Base-by-base conservation (phyloP, 2,329 filamentous ascomycete genomes). In the Pestalotiopsis fici region DNA sequence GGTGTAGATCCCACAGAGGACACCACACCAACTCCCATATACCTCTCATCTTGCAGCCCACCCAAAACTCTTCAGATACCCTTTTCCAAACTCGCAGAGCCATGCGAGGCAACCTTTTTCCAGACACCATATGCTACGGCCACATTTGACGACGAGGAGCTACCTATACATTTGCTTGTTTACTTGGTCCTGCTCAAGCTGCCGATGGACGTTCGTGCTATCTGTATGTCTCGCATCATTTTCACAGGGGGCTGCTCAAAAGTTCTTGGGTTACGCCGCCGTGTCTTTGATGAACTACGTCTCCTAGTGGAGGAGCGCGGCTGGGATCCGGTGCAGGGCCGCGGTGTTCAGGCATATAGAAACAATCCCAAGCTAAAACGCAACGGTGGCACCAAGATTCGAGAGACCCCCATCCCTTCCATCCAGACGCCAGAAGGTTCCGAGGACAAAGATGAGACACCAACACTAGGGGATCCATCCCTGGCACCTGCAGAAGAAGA, bases 211-310 rank as follows among this genome's bases (percentile, higher is more conserved):
- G 90, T 95, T 3, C 90, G 96, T 27, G 91, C 92, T 1, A 81
- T 91, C 4, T 98, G 95, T 78, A 96, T 98, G 90, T 90, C 94
- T 1, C 92, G 95, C 50, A 92, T 98, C 59, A 84, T 97, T 18
- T 92, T 99, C 74, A 91, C 91, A 0, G 96, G 96, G 37, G 94
- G 94, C 2, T 92, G 92, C 60, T 90, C 94, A 5, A 87, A 87
- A 28, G 89, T 98, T 9, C 87, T 95, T 0, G 96, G 96, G 1
- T 81, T 99, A 28, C 94, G 93, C 71, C 85, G 86, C 27, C 89
- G 95, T 28, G 86, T 97, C 47, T 80, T 97, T 37, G 87, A 91
- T 66, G 95, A 98, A 73, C 80, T 98, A 1, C 85, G 87, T 3
- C 79, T 82, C 1, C 81, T 97, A 0, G 85, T 96, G 4, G 83